These are phyloP conservation scores for Kitagawia praeruptora DNA, from an alignment of 129 eudicot species.

Conservation along the genomic window DNA sequence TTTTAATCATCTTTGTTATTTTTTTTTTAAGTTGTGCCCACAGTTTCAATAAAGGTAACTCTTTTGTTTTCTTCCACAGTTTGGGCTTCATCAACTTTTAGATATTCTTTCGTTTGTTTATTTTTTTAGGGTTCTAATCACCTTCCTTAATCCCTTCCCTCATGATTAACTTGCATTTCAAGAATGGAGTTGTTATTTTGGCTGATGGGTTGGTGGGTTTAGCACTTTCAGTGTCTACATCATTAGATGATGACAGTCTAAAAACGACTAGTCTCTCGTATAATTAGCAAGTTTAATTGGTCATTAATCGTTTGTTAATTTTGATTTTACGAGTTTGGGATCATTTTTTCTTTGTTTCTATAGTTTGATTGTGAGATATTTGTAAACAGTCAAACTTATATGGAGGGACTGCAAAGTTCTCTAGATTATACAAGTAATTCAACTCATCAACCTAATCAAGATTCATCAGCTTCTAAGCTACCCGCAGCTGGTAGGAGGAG, in stretches of 20 bases:
- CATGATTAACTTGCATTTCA: conserved; percentile 4
- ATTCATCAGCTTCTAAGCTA: conserved; percentile 23
- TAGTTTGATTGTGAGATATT: neutral
- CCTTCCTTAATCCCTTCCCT: neutral
- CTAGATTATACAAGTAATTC: conserved; percentile 19
- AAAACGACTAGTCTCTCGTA: neutral
- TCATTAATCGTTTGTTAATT: neutral
- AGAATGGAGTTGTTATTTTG: conserved; percentile 3
- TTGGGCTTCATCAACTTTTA: neutral
- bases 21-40: neutral
- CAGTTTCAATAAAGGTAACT: neutral
- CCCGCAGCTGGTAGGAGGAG: conserved; percentile 11
- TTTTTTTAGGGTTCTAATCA: conserved; percentile 5
- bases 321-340: neutral
- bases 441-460: conserved; percentile 27
- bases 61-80: neutral
- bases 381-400: conserved; percentile 21
- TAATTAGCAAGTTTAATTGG: neutral
- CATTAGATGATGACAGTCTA: conserved; percentile 5
- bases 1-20: neutral
- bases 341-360: neutral
- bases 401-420: conserved; percentile 32
- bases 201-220: conserved; percentile 17
- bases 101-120: conserved; percentile 8
- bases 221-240: conserved; percentile 13